A percentile compares a stretch with the other conserved stretches of the same genome.
Evolutionary conservation across 176 grass and related monocot genomes (phyloP).

Genomic region (Oropetium thomaeum): DNA sequence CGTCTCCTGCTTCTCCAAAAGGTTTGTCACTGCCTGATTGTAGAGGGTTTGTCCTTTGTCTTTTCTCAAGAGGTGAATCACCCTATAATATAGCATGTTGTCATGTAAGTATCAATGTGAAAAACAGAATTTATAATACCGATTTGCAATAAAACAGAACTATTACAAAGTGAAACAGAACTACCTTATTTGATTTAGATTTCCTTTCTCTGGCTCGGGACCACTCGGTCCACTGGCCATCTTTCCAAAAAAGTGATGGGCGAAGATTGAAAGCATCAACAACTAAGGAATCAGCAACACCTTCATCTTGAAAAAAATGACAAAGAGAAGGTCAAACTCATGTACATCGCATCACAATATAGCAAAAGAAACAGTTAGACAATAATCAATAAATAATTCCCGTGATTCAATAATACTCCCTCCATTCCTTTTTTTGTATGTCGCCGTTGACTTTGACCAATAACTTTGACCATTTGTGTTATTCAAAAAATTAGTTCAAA

Average conservation of each 20-base stretch:
- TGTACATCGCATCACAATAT: neutral
- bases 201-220: slow-evolving; percentile 52
- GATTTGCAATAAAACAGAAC: slow-evolving; percentile 10
- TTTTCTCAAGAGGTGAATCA: slow-evolving; percentile 88
- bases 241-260: slow-evolving; percentile 82
- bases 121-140: slow-evolving; percentile 17
- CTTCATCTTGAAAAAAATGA: slow-evolving; percentile 40
- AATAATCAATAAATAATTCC: neutral
- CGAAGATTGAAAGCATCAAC: slow-evolving; percentile 76
- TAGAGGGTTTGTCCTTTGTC: slow-evolving; percentile 52
- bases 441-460: too few relatives aligned
- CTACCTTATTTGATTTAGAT: slow-evolving; percentile 61
- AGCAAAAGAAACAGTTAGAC: neutral
- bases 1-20: slow-evolving; percentile 13
- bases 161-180: slow-evolving; percentile 34
- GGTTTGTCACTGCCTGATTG: slow-evolving; percentile 31
- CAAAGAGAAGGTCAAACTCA: slow-evolving; percentile 18
- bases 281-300: slow-evolving; percentile 48
- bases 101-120: slow-evolving; percentile 16
- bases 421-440: too few relatives aligned
- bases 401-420: slow-evolving; percentile 6
- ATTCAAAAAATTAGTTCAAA: too few relatives aligned
- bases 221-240: slow-evolving; percentile 75
- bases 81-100: slow-evolving; percentile 45
- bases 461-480: too few relatives aligned